Evolutionary conservation across 495 filamentous ascomycete genomes (phyloP).

Genomic region (Penicillium subrubescens): DNA sequence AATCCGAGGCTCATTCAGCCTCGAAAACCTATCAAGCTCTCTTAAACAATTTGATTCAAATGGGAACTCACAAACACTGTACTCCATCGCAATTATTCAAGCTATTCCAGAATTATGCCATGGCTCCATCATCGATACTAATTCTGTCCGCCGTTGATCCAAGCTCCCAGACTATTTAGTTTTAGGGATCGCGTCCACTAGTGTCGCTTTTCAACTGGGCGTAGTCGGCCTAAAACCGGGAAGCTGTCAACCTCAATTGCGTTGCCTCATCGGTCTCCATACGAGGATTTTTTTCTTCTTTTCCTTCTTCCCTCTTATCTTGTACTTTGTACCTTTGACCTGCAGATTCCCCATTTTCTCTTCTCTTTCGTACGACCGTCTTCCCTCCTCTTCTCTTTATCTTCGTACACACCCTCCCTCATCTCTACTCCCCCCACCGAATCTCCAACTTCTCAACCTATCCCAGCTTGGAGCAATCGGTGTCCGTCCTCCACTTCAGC

Average conservation of each 20-base stretch:
- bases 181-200: slow-evolving; percentile 13
- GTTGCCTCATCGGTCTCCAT: neutral
- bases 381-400: neutral
- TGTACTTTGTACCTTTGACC: slow-evolving; percentile 1
- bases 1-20: neutral
- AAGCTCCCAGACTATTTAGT: slow-evolving; percentile 13
- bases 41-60: neutral
- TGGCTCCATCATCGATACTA: neutral
- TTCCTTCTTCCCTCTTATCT: slow-evolving; percentile 18
- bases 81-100: neutral
- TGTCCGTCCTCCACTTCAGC: slow-evolving; percentile 8
- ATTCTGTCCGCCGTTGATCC: slow-evolving; percentile 4
- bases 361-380: neutral
- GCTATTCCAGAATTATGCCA: slow-evolving; percentile 1
- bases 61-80: no score
- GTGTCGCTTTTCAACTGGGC: neutral
- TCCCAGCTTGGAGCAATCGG: slow-evolving; percentile 3
- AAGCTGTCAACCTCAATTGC: slow-evolving; percentile 2
- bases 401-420: neutral
- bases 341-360: neutral
- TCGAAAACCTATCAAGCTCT: neutral
- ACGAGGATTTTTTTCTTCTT: slow-evolving; percentile 3
- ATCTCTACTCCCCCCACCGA: neutral
- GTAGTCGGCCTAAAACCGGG: slow-evolving; percentile 1
- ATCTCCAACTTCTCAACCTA: neutral